phyloP scores from a whole-genome alignment of 768 basidiomycete species.

The Baorangia bicolor region DNA sequence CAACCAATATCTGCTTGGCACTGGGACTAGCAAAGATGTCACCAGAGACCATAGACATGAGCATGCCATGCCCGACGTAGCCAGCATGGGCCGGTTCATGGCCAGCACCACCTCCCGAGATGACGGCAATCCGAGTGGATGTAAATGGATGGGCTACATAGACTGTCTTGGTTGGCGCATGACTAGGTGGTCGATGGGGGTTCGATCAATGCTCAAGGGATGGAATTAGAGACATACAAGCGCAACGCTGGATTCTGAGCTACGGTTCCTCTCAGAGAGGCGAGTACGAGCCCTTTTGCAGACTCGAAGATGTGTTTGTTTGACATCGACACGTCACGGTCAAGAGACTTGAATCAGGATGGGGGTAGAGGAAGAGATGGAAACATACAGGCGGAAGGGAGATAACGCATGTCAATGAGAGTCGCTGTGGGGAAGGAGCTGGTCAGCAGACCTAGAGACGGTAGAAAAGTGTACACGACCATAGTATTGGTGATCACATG shows the following conservation, averaged over 20 bases:
- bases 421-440: background rate
- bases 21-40: conserved; percentile 64
- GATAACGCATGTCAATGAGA: background rate
- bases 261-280: conserved; percentile 42
- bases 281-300: conserved; percentile 43
- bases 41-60: conserved; percentile 55
- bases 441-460: no score
- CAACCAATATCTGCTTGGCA: conserved; percentile 53
- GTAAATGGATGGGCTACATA: conserved; percentile 27
- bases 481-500: no score
- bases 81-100: conserved; percentile 62
- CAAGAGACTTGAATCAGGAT: background rate
- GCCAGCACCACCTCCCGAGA: conserved; percentile 53
- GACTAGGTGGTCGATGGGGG: conserved; percentile 24
- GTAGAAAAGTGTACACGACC: no score
- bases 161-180: conserved; percentile 37
- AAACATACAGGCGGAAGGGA: background rate
- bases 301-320: conserved; percentile 12
- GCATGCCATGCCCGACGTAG: conserved; percentile 57
- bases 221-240: conserved; percentile 32
- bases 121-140: conserved; percentile 36
- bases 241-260: conserved; percentile 40
- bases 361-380: background rate
- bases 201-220: background rate
- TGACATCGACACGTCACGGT: background rate